Conservation (phyloP, 768 basidiomycete species). For the Psilocybe azurescens region DNA sequence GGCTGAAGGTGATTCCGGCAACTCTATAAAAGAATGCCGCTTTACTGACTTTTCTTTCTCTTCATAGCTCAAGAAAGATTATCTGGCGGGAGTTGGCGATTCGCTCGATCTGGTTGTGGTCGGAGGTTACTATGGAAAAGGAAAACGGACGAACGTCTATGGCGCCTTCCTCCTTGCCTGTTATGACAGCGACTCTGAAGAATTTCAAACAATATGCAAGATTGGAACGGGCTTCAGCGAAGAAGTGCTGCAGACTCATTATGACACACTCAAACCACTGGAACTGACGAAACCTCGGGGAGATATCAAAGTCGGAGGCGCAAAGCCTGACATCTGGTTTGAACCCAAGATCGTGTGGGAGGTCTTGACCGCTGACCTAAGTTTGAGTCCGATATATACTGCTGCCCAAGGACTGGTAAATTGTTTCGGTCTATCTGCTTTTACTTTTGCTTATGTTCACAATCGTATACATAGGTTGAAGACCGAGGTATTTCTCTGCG, state of each 20-base stretch:
- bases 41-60: not conserved
- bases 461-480: constrained; percentile 65
- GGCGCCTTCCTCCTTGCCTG: constrained; percentile 98
- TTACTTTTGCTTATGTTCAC: constrained; percentile 3
- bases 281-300: constrained; percentile 73
- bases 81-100: constrained; percentile 94
- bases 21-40: not conserved
- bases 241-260: constrained; percentile 82
- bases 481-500: constrained; percentile 93
- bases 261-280: constrained; percentile 80
- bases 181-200: constrained; percentile 94
- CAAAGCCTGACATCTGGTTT: constrained; percentile 98
- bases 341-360: constrained; percentile 99
- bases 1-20: constrained; percentile 82
- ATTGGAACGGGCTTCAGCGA: constrained; percentile 99
- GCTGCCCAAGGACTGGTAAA: constrained; percentile 89
- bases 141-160: constrained; percentile 96
- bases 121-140: constrained; percentile 96
- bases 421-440: constrained; percentile 11
- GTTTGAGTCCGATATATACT: constrained; percentile 95
- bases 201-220: constrained; percentile 98
- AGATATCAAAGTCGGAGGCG: constrained; percentile 88
- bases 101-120: constrained; percentile 98
- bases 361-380: constrained; percentile 95
- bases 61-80: constrained; percentile 94